These are phyloP conservation scores for Jatropha podagrica DNA, from an alignment of 441 rosid species.

Conservation along the genomic window DNA sequence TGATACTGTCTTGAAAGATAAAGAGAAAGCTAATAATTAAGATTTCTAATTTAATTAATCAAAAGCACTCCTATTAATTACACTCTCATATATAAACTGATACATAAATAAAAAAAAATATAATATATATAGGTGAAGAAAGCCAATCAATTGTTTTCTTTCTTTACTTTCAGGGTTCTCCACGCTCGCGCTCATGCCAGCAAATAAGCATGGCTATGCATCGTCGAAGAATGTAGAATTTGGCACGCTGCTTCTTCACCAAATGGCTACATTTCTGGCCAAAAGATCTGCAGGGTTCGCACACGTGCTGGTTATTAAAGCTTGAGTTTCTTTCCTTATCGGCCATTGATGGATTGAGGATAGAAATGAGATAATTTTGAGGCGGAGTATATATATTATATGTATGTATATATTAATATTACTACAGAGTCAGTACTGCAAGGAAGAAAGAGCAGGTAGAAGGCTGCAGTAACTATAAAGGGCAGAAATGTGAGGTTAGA, in stretches of 20 bases:
- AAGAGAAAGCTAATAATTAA: not conserved
- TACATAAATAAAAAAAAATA: not conserved
- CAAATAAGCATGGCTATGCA: slow-evolving; percentile 88
- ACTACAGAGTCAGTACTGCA: not conserved
- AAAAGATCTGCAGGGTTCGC: slow-evolving; percentile 68
- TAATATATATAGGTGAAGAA: not conserved
- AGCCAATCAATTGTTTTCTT: not conserved
- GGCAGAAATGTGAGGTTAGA: not conserved
- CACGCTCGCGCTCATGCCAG: slow-evolving; percentile 64
- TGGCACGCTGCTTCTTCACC: slow-evolving; percentile 82
- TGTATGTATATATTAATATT: too few species aligned
- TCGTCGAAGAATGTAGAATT: slow-evolving; percentile 82
- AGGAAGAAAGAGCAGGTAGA: not conserved
- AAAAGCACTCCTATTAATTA: slow-evolving; percentile 24
- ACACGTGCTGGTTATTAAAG: slow-evolving; percentile 26
- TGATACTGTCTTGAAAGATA: not conserved
- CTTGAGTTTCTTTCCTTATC: slow-evolving; percentile 27
- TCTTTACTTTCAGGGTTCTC: slow-evolving; percentile 35
- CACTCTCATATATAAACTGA: slow-evolving; percentile 26
- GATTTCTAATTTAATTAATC: not conserved
- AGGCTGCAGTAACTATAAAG: slow-evolving; percentile 15
- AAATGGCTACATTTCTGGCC: slow-evolving; percentile 84
- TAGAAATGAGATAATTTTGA: not conserved
- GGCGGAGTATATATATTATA: not conserved
- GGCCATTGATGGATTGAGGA: slow-evolving; percentile 19